phyloP scores from a whole-genome alignment of 177 flowering plant species.

The Vitis hybrid region DNA sequence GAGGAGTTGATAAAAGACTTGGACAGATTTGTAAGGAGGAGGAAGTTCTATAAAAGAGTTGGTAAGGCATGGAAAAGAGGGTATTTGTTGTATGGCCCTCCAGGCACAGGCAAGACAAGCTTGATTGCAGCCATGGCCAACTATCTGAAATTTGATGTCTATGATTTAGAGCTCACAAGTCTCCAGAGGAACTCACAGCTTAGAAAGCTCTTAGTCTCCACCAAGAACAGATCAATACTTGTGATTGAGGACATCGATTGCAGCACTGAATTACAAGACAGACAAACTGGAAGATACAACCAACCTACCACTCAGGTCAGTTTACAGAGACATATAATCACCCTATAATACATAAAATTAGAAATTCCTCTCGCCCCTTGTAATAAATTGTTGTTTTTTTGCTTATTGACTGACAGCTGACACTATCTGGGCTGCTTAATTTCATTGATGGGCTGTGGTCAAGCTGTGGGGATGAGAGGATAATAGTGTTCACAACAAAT shows the following conservation, averaged over 20 bases:
- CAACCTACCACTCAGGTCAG: constrained; percentile 8
- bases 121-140: constrained; percentile 43
- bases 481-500: constrained; percentile 25
- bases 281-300: not conserved
- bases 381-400: not conserved
- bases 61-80: constrained; percentile 37
- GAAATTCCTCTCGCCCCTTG: not conserved
- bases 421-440: constrained; percentile 25
- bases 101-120: constrained; percentile 36
- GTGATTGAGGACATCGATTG: constrained; percentile 29
- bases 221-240: constrained; percentile 16
- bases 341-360: not conserved
- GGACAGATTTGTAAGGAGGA: constrained; percentile 29
- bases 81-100: constrained; percentile 31
- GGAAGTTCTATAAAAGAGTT: constrained; percentile 27
- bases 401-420: constrained; percentile 13
- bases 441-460: constrained; percentile 29
- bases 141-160: constrained; percentile 30
- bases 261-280: constrained; percentile 12
- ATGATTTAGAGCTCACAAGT: constrained; percentile 23
- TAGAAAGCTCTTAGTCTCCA: constrained; percentile 9
- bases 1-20: constrained; percentile 28
- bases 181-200: constrained; percentile 8
- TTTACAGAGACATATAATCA: not conserved
- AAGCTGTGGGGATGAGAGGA: constrained; percentile 22